A percentile compares a stretch with the other conserved stretches of the same genome.
phyloP scores from a whole-genome alignment of 768 basidiomycete species.

The Psilocybe cubensis region DNA sequence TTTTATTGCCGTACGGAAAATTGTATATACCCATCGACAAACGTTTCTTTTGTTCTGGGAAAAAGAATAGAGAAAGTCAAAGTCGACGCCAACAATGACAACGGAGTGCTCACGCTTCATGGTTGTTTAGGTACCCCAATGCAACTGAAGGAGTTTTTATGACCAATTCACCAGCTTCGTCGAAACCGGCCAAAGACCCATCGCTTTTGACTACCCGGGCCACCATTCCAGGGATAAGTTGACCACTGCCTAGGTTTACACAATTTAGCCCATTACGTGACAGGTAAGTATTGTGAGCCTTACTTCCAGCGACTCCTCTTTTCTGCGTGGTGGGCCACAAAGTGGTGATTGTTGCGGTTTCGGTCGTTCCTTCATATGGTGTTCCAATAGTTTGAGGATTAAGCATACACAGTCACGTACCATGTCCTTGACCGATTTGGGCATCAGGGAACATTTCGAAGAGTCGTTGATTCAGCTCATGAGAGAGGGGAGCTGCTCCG shows the following conservation, averaged over 20 bases:
- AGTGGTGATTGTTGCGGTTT: constrained; percentile 55
- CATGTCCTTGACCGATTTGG: constrained; percentile 62
- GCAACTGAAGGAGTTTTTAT: constrained; percentile 58
- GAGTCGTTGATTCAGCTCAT: constrained; percentile 53
- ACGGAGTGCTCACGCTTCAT: constrained; percentile 54
- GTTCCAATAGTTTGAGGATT: background rate
- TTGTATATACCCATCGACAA: constrained; percentile 57
- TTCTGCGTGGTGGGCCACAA: constrained; percentile 52
- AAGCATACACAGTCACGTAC: constrained; percentile 26
- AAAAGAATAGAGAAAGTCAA: background rate
- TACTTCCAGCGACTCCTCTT: constrained; percentile 56
- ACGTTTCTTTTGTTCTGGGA: constrained; percentile 75
- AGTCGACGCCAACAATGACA: background rate
- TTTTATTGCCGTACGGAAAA: background rate
- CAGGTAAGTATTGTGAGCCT: background rate
- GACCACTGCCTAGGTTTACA: constrained; percentile 51
- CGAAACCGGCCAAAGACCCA: constrained; percentile 54
- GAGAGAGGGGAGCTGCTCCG: constrained; percentile 63
- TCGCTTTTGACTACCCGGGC: constrained; percentile 61
- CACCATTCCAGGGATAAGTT: constrained; percentile 57
- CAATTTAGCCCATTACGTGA: background rate
- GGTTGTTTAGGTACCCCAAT: constrained; percentile 60
- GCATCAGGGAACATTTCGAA: constrained; percentile 53
- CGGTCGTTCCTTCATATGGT: constrained; percentile 63
- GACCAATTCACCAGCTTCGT: constrained; percentile 65